Evolutionary conservation across 1,139 yeast species (phyloP).

Genomic region (Geotrichum aggregatum): DNA sequence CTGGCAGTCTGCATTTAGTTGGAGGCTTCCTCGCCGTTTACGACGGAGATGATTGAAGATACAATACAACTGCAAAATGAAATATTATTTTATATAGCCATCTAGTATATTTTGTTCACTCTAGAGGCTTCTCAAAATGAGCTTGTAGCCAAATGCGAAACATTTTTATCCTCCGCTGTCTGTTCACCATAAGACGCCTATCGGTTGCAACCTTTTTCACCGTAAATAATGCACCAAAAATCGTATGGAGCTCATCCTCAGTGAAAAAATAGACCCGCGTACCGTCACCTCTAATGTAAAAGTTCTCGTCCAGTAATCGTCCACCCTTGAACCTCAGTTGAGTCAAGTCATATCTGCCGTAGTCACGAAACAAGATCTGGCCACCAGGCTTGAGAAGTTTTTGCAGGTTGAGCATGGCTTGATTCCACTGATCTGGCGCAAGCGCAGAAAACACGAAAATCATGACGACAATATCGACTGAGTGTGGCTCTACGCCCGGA

Average conservation of each 20-base stretch:
- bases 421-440: conserved; percentile 86
- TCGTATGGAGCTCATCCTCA: conserved; percentile 77
- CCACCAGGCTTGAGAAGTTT: conserved; percentile 91
- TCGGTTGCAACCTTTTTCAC: conserved; percentile 83
- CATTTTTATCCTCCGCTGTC: conserved; percentile 91
- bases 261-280: conserved; percentile 96
- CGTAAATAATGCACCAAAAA: conserved; percentile 62
- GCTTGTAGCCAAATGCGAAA: conserved; percentile 97
- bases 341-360: conserved; percentile 93
- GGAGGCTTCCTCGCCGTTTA: conserved; percentile 90
- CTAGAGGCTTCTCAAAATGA: conserved; percentile 48
- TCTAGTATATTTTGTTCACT: background rate
- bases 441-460: conserved; percentile 90
- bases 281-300: conserved; percentile 96
- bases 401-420: conserved; percentile 66
- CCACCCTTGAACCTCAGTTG: conserved; percentile 91
- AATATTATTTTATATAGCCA: too few relatives aligned
- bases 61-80: background rate
- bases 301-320: conserved; percentile 82
- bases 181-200: conserved; percentile 80
- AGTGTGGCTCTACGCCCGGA: conserved; percentile 71
- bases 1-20: conserved; percentile 90
- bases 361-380: conserved; percentile 80
- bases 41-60: conserved; percentile 41
- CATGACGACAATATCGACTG: conserved; percentile 89